These are phyloP conservation scores for Thermomyces lanuginosus DNA, from an alignment of 2,329 filamentous ascomycete genomes.

Conservation along the genomic window DNA sequence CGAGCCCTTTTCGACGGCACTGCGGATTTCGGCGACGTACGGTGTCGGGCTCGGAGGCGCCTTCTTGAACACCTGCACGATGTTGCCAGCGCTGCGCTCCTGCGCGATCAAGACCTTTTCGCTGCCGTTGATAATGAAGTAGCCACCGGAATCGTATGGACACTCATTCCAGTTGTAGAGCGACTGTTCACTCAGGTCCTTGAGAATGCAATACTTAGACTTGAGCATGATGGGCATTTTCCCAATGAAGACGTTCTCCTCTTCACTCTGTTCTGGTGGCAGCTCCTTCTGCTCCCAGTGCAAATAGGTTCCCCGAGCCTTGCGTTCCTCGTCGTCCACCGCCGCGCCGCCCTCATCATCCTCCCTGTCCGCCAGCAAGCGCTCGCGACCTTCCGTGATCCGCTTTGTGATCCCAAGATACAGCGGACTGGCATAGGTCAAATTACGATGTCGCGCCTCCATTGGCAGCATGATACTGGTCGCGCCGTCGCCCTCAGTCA, in stretches of 20 bases:
- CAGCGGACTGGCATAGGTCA: constrained; percentile 85
- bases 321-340: constrained; percentile 37
- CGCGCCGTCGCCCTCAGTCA: constrained; percentile 82
- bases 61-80: constrained; percentile 98
- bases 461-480: constrained; percentile 78
- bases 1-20: constrained; percentile 89
- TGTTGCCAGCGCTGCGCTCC: constrained; percentile 93
- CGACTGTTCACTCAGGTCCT: constrained; percentile 65
- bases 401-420: constrained; percentile 80
- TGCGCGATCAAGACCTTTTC: constrained; percentile 98
- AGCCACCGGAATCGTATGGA: constrained; percentile 93
- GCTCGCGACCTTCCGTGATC: constrained; percentile 67
- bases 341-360: constrained; percentile 37
- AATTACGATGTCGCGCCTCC: constrained; percentile 85
- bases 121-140: constrained; percentile 98
- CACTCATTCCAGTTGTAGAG: constrained; percentile 90
- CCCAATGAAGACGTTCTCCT: constrained; percentile 73
- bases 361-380: constrained; percentile 53
- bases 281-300: constrained; percentile 32
- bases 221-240: constrained; percentile 97
- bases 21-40: constrained; percentile 89
- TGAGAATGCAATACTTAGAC: constrained; percentile 84
- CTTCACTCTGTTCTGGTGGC: constrained; percentile 38
- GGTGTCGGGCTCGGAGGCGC: constrained; percentile 80
- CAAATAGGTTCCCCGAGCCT: constrained; percentile 26